phyloP scores from a whole-genome alignment of 73 alveolate genomes.

The Tetrahymena elliotti region DNA sequence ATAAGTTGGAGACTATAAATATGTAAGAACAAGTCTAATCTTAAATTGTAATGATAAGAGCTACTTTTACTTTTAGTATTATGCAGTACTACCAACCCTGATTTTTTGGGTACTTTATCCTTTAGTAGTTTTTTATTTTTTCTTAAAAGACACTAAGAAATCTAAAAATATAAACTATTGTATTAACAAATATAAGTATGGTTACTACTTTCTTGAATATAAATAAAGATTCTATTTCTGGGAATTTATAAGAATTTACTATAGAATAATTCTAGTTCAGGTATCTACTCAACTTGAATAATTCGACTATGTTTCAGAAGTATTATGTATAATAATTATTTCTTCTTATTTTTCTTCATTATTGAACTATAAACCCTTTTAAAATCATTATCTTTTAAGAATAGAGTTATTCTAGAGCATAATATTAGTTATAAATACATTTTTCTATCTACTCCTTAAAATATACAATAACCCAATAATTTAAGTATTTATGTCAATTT shows the following conservation, averaged over 20 bases:
- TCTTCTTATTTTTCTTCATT: too few species aligned
- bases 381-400: too few species aligned
- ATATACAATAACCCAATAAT: too few species aligned
- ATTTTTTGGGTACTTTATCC: neutral
- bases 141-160: neutral
- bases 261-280: too few species aligned
- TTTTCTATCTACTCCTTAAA: too few species aligned
- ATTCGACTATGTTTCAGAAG: too few species aligned
- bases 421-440: too few species aligned
- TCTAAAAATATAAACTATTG: neutral
- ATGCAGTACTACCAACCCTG: neutral
- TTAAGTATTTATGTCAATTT: too few species aligned
- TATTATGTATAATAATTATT: too few species aligned
- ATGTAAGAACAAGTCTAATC: neutral
- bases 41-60: neutral
- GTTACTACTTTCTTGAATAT: neutral
- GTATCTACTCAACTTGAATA: too few species aligned
- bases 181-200: neutral
- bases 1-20: neutral
- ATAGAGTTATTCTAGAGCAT: too few species aligned
- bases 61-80: neutral
- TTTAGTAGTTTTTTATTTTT: neutral
- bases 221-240: neutral
- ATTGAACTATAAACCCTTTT: too few species aligned
- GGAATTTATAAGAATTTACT: neutral